A percentile compares a stretch with the other conserved stretches of the same genome.
phyloP scores from a whole-genome alignment of 2,329 filamentous ascomycete genomes.

The Delphinella strobiligena region DNA sequence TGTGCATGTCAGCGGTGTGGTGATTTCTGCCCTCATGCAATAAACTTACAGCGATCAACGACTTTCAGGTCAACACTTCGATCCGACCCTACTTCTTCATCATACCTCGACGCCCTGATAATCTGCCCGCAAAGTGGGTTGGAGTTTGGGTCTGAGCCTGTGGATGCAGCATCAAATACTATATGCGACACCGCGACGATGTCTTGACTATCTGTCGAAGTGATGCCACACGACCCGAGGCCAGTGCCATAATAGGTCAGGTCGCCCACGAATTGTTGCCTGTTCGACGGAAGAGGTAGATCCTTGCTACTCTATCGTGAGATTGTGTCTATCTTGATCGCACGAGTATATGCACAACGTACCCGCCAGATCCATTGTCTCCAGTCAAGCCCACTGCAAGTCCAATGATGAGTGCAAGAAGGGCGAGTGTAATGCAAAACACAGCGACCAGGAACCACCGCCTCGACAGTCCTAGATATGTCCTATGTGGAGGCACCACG shows the following conservation, averaged over 20 bases:
- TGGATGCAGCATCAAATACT: conserved; percentile 48
- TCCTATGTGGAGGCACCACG: conserved; percentile 25
- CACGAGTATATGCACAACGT: neutral
- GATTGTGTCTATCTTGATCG: conserved; percentile 1
- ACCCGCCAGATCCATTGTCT: neutral
- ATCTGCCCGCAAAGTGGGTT: conserved; percentile 57
- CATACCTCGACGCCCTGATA: conserved; percentile 47
- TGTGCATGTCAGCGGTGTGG: too few species aligned
- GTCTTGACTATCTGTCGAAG: conserved; percentile 40
- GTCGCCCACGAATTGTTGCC: conserved; percentile 47
- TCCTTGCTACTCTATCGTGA: conserved; percentile 23
- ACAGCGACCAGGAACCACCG: conserved; percentile 26
- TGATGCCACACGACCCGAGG: conserved; percentile 58
- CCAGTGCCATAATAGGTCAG: conserved; percentile 57
- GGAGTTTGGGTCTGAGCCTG: conserved; percentile 38
- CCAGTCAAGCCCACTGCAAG: conserved; percentile 26
- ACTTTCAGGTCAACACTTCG: conserved; percentile 50
- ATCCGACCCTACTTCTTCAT: conserved; percentile 32
- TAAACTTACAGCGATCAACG: conserved; percentile 49
- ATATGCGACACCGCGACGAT: conserved; percentile 56
- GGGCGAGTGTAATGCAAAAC: conserved; percentile 18
- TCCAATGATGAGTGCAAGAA: conserved; percentile 30
- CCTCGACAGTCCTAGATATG: conserved; percentile 27
- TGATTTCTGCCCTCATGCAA: too few species aligned
- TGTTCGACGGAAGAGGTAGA: conserved; percentile 40